Evolutionary conservation across 2,329 filamentous ascomycete species (phyloP).

Genomic region (Cyclaneusma minus): DNA sequence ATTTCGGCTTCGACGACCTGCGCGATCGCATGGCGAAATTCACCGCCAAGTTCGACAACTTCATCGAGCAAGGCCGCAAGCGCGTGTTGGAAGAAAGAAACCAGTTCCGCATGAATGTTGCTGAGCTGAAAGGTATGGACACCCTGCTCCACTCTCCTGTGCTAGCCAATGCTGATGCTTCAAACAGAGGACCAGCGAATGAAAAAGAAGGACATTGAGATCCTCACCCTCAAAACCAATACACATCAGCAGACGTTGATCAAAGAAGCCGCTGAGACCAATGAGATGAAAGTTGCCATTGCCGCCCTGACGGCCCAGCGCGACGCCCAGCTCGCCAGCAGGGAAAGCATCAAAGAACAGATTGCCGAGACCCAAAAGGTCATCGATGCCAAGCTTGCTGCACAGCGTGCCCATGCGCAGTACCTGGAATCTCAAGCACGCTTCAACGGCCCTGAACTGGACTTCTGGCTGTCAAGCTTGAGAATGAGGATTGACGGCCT

Average conservation of each 20-base stretch:
- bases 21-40: constrained; percentile 93
- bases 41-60: constrained; percentile 77
- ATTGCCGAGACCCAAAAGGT: constrained; percentile 53
- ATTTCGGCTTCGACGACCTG: constrained; percentile 92
- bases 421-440: constrained; percentile 71
- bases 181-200: constrained; percentile 73
- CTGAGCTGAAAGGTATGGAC: constrained; percentile 68
- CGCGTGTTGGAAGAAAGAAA: constrained; percentile 86
- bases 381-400: constrained; percentile 54
- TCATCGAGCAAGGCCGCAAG: constrained; percentile 84
- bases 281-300: constrained; percentile 56
- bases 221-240: constrained; percentile 54
- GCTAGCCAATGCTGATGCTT: neutral
- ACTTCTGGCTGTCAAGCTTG: constrained; percentile 89
- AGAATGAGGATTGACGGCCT: constrained; percentile 82
- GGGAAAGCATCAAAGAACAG: constrained; percentile 41
- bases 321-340: constrained; percentile 39
- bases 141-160: neutral
- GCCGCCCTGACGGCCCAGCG: constrained; percentile 40
- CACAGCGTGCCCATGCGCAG: constrained; percentile 55
- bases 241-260: constrained; percentile 59
- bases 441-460: constrained; percentile 83
- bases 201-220: constrained; percentile 77
- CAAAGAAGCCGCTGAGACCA: constrained; percentile 62
- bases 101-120: constrained; percentile 78